Conservation (phyloP, 768 basidiomycete species). For the Tulasnella sp. region DNA sequence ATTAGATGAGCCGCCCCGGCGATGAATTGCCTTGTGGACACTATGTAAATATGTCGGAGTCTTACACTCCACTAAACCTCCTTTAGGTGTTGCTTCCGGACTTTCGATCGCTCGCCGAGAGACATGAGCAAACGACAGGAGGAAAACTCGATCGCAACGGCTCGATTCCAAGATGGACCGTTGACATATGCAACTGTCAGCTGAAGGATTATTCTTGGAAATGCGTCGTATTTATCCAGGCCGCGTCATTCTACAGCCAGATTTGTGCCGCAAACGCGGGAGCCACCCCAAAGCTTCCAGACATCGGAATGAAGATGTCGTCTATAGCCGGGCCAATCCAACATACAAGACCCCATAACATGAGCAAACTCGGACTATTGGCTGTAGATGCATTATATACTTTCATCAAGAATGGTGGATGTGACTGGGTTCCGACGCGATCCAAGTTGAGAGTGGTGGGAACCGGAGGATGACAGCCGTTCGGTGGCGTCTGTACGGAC, state of each 20-base stretch:
- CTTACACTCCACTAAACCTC: conserved; percentile 2
- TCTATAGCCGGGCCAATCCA: no score
- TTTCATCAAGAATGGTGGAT: no score
- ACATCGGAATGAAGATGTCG: no score
- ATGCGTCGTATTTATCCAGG: neutral
- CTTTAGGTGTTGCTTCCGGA: neutral
- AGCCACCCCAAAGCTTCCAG: no score
- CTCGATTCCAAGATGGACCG: neutral
- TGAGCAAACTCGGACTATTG: no score
- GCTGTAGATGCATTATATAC: no score
- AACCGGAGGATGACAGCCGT: no score
- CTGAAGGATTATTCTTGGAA: neutral
- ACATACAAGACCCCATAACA: no score
- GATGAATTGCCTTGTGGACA: neutral
- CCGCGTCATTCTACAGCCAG: neutral
- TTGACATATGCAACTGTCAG: neutral
- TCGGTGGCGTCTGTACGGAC: no score
- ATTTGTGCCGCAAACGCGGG: neutral
- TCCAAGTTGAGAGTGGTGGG: no score
- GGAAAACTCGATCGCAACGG: neutral
- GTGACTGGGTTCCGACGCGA: no score
- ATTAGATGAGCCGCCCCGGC: neutral
- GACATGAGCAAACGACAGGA: conserved; percentile 11
- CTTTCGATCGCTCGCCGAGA: neutral
- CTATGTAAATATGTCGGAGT: neutral